Percentiles rank a stretch among this genome's conserved stretches.
Evolutionary conservation across 345 rosid species (phyloP).

Genomic region (Abelmoschus esculentus): DNA sequence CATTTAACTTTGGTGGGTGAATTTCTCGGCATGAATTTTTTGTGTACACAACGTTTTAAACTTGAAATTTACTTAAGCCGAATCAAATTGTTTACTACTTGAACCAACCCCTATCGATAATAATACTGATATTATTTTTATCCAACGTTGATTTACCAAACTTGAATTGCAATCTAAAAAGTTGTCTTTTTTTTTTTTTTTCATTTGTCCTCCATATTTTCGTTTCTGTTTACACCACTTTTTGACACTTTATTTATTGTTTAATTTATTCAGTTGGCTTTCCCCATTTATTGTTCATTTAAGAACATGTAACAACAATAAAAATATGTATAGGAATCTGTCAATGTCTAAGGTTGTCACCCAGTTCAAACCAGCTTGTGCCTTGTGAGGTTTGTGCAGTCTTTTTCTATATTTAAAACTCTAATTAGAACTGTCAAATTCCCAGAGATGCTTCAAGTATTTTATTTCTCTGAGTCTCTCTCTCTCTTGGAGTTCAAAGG

Average conservation of each 20-base stretch:
- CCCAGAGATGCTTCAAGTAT: slow-evolving; percentile 1
- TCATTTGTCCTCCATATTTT: too few species aligned
- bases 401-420: neutral
- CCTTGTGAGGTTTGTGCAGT: slow-evolving; percentile 16
- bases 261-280: neutral
- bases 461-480: slow-evolving; percentile 9
- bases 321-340: slow-evolving; percentile 16
- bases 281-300: neutral
- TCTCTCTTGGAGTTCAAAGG: slow-evolving; percentile 20
- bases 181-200: neutral
- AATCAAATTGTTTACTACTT: too few species aligned
- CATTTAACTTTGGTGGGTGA: too few species aligned
- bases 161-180: too few species aligned
- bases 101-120: too few species aligned
- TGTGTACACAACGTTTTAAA: too few species aligned
- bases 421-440: neutral
- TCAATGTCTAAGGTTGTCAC: slow-evolving; percentile 20
- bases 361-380: slow-evolving; percentile 21
- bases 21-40: too few species aligned
- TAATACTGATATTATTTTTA: too few species aligned
- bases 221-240: neutral
- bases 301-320: neutral
- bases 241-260: neutral
- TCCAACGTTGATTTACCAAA: too few species aligned
- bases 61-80: too few species aligned